Conservation (phyloP, 305 asterid genomes). For the Ilex paraguariensis region DNA sequence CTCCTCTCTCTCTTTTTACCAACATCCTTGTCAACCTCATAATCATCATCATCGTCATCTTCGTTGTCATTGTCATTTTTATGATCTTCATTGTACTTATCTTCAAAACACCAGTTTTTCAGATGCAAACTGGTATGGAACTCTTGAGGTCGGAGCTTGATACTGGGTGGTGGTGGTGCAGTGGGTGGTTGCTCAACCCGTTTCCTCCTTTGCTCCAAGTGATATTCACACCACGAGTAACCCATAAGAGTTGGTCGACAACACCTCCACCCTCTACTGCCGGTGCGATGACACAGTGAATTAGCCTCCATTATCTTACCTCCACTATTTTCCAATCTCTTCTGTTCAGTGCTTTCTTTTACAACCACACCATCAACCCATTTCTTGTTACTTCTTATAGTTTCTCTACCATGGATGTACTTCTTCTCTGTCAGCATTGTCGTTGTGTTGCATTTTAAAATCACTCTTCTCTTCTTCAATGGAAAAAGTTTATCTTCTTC, state of each 20-base stretch:
- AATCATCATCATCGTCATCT: no score
- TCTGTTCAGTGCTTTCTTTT: background rate
- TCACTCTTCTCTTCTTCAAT: background rate
- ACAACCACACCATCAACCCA: background rate
- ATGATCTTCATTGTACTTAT: no score
- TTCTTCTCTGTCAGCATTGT: background rate
- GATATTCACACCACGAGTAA: slow-evolving; percentile 2
- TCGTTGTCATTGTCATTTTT: no score
- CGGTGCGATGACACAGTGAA: background rate
- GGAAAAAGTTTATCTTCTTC: slow-evolving; percentile 1
- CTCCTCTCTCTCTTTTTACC: no score
- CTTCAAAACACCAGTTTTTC: no score
- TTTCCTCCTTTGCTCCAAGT: background rate
- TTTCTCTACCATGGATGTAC: background rate
- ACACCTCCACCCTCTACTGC: background rate
- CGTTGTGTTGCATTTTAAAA: no score
- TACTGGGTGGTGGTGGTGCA: no score
- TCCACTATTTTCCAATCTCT: background rate
- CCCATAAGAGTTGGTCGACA: background rate
- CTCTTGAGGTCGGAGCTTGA: no score
- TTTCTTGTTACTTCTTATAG: background rate
- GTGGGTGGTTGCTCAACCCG: no score
- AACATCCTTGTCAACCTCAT: no score
- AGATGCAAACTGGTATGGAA: no score
- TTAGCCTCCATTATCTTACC: background rate